Percentiles rank a stretch among this genome's conserved stretches.
Evolutionary conservation across 139 green algal species (phyloP).

Genomic region (Chlamydomonas sp.): DNA sequence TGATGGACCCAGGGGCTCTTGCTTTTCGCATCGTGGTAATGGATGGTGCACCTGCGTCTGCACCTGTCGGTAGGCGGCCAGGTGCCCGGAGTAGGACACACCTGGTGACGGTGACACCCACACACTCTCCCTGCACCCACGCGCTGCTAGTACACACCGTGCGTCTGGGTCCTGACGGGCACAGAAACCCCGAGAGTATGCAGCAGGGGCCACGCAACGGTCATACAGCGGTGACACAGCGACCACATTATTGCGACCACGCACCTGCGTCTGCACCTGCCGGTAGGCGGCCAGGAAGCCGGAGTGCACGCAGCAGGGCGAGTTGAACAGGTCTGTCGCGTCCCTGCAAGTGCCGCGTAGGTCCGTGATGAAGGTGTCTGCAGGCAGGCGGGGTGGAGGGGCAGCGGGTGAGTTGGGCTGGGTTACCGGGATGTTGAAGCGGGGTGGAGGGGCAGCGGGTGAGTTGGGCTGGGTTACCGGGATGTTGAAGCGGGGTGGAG

Average conservation of each 20-base stretch:
- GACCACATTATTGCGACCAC: not conserved
- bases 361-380: slow-evolving; percentile 12
- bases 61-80: slow-evolving; percentile 1
- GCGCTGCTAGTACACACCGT: no score
- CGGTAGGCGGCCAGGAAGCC: slow-evolving; percentile 21
- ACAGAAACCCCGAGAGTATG: no score
- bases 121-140: not conserved
- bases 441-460: no score
- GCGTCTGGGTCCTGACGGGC: no score
- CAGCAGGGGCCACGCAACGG: no score
- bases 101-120: not conserved
- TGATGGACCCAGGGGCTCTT: no score
- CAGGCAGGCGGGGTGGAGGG: not conserved
- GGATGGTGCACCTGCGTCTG: not conserved
- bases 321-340: not conserved
- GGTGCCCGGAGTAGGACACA: not conserved
- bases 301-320: not conserved
- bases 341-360: not conserved
- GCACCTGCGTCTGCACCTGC: not conserved
- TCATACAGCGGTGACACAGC: no score
- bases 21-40: no score
- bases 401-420: no score
- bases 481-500: no score
- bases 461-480: no score
- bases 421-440: no score